phyloP scores from a whole-genome alignment of 768 basidiomycete genomes.

The Tubosaeta brunneosetosa region DNA sequence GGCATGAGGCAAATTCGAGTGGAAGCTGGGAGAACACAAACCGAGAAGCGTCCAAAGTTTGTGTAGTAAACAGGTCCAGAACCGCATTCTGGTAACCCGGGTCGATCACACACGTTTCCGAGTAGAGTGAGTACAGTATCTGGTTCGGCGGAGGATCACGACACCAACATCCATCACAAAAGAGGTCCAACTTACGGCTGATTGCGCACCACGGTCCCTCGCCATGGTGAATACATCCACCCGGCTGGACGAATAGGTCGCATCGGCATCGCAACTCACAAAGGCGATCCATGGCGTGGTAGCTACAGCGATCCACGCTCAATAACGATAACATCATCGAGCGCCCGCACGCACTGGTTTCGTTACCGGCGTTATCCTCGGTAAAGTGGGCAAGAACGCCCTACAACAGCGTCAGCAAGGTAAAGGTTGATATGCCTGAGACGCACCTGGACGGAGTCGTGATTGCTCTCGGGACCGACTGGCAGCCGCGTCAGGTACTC shows the following conservation, averaged over 20 bases:
- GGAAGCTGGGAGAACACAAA: slow-evolving; percentile 30
- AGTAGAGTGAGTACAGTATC: slow-evolving; percentile 75
- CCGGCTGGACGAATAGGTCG: slow-evolving; percentile 54
- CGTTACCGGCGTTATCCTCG: slow-evolving; percentile 48
- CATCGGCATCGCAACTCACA: slow-evolving; percentile 76
- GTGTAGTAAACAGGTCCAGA: slow-evolving; percentile 75
- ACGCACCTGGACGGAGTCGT: slow-evolving; percentile 53
- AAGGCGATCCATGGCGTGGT: slow-evolving; percentile 89
- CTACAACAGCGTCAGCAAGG: slow-evolving; percentile 30
- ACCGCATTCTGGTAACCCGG: slow-evolving; percentile 62
- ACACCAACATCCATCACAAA: background rate
- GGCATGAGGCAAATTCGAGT: background rate
- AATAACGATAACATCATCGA: slow-evolving; percentile 16
- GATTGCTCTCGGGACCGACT: slow-evolving; percentile 40
- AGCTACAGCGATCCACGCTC: slow-evolving; percentile 36
- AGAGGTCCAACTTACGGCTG: slow-evolving; percentile 52
- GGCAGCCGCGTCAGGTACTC: slow-evolving; percentile 60
- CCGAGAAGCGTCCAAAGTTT: slow-evolving; percentile 52
- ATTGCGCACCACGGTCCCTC: slow-evolving; percentile 69
- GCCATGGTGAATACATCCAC: slow-evolving; percentile 83
- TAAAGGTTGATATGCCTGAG: background rate
- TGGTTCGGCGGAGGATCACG: slow-evolving; percentile 24
- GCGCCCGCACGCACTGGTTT: slow-evolving; percentile 46
- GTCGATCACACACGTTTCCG: slow-evolving; percentile 72
- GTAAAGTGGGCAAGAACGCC: slow-evolving; percentile 84